Evolutionary conservation across 805 yeast species (phyloP), one percentile per base, ranked within the genome.

Genomic region (Monosporozyma servazzii): DNA sequence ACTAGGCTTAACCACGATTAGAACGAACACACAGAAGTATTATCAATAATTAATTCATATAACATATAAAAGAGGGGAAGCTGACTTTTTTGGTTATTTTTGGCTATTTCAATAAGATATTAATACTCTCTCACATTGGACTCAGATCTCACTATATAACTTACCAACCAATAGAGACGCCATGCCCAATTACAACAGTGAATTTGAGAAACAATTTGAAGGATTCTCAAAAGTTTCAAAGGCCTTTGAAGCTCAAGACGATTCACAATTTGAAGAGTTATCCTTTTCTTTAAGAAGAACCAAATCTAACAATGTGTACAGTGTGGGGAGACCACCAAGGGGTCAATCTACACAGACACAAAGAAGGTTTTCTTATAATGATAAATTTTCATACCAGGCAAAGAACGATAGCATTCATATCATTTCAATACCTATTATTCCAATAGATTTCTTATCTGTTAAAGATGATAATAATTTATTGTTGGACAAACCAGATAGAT

Each of bases 261-360:
- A 82, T 52, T 79, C 75, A 48, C 84, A 84, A 62, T 86, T 87
- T 60, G 75, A 79, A 50, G 76, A 75, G 51, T 77, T 87, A 5
- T 77, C 90, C 3, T 87, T 82, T 64, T 80, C 79, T 57, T 70
- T 87, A 60, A 87, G 86, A 59, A 71, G 95, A 62, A 87, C 95
- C 25, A 75, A 89, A 58, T 84, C 91, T 8, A 41, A 21, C 23
- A 25, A 41, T 13, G 27, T 37, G 33, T 46, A 20, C 18, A 33
- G n/a, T 33, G 37, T 33, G 20, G 37, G 37, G 37, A 33, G 17
- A 11, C 17, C 27, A 21, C 39, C 36, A 17, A 20, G 23, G n/a
- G 20, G 30, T 1, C 11, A 29, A 20, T 3, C 23, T 9, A 8
- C 9, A 37, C 41, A 15, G 13, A 5, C 44, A 6, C 29, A 30